A percentile compares a stretch with the other conserved stretches of the same genome.
Evolutionary conservation across 2,329 filamentous ascomycete species (phyloP).

Genomic region (Nothophoma quercina): DNA sequence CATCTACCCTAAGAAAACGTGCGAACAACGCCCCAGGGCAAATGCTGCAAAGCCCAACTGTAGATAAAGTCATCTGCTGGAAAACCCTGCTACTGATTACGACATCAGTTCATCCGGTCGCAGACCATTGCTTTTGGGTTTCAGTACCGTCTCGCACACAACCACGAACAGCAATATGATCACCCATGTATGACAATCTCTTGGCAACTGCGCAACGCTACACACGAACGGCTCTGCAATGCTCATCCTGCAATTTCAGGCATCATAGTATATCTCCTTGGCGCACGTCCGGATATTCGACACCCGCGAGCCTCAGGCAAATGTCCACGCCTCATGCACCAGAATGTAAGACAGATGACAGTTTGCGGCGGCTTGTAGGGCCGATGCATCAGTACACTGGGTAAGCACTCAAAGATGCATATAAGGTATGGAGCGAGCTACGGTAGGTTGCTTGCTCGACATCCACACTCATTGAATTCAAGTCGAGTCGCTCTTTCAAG

Average conservation of each 20-base stretch:
- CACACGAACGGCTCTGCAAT: not conserved
- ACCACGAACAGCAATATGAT: conserved; percentile 1
- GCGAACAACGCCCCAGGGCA: no score
- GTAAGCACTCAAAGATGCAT: not conserved
- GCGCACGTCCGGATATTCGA: conserved; percentile 11
- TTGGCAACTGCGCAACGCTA: conserved; percentile 2
- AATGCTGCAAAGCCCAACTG: no score
- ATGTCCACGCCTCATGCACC: conserved; percentile 1
- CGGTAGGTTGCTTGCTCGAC: not conserved
- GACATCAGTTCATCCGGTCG: not conserved
- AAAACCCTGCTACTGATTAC: not conserved
- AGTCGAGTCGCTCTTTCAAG: conserved; percentile 7
- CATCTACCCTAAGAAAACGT: no score
- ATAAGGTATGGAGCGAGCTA: not conserved
- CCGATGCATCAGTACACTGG: not conserved
- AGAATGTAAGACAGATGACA: conserved; percentile 2
- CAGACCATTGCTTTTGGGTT: conserved; percentile 3
- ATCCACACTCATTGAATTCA: not conserved
- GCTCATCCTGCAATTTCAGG: conserved; percentile 9
- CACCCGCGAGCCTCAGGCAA: conserved; percentile 14
- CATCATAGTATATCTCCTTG: conserved; percentile 1
- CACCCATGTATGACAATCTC: not conserved
- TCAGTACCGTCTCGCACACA: conserved; percentile 14
- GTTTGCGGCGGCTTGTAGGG: not conserved
- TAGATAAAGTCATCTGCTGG: not conserved